Evolutionary conservation across 176 grass and related monocot species (phyloP).

Genomic region (Secale cereale): DNA sequence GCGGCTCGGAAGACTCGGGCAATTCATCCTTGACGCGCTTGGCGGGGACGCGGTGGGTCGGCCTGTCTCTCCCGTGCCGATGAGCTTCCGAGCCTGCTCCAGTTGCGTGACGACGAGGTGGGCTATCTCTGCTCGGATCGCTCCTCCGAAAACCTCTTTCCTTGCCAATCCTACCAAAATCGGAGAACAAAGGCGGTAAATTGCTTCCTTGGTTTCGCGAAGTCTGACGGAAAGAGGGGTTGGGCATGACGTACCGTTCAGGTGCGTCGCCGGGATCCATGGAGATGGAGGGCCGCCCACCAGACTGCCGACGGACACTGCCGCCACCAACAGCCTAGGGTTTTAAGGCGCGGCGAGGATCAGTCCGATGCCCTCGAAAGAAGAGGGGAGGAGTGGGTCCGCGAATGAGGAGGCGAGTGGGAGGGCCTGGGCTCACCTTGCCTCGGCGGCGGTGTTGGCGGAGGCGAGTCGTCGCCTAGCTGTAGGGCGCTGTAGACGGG

Average conservation of each 20-base stretch:
- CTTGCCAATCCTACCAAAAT: not conserved
- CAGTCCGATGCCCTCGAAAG: not conserved
- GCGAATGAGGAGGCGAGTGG: not conserved
- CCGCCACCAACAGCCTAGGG: not conserved
- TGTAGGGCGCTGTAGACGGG: not conserved
- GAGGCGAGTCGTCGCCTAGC: not conserved
- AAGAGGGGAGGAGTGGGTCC: not conserved
- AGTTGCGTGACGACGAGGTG: not conserved
- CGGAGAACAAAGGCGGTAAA: not conserved
- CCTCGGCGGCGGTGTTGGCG: not conserved
- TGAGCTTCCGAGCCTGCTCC: not conserved
- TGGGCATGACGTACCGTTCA: not conserved
- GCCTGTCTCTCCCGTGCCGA: not conserved
- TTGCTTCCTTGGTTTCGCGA: not conserved
- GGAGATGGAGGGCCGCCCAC: not conserved
- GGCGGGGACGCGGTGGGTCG: not conserved
- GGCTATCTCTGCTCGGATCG: not conserved
- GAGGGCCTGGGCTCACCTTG: not conserved
- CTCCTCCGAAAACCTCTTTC: not conserved
- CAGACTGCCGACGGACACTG: not conserved
- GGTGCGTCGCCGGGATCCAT: not conserved
- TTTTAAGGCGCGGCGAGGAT: not conserved
- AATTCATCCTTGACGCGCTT: constrained; percentile 7
- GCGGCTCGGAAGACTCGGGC: not conserved
- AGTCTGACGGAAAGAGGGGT: not conserved